phyloP scores from a whole-genome alignment of 352 stramenopile genomes.

The Globisporangium alternatum region DNA sequence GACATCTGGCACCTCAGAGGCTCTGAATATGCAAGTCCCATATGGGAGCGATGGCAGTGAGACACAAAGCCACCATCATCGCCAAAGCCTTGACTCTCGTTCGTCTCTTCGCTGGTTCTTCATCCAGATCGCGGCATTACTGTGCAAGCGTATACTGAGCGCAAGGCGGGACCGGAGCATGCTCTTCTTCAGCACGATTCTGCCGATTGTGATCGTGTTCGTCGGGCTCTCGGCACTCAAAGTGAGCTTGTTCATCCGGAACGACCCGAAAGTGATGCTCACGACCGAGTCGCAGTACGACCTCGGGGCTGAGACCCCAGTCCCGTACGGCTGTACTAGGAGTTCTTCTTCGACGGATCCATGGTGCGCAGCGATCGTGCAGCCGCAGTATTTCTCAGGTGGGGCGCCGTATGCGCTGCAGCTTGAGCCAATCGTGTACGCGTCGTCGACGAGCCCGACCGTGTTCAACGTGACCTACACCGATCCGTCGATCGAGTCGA shows the following conservation, averaged over 20 bases:
- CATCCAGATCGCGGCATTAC: slow-evolving; percentile 50
- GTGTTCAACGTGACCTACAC: slow-evolving; percentile 59
- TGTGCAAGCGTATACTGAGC: slow-evolving; percentile 52
- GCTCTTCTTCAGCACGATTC: slow-evolving; percentile 69
- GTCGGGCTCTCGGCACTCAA: slow-evolving; percentile 59
- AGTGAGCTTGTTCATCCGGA: slow-evolving; percentile 39
- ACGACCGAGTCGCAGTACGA: slow-evolving; percentile 28
- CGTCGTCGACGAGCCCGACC: slow-evolving; percentile 24
- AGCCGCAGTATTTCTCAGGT: slow-evolving; percentile 24
- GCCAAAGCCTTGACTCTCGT: not conserved
- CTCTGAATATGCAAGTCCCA: not conserved
- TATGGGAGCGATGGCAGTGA: not conserved
- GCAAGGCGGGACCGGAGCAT: slow-evolving; percentile 63
- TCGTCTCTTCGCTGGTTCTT: slow-evolving; percentile 22
- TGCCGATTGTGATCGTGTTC: slow-evolving; percentile 69
- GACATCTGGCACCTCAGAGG: not conserved
- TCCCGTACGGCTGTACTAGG: slow-evolving; percentile 46
- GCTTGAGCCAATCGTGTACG: slow-evolving; percentile 36
- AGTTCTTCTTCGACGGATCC: slow-evolving; percentile 9
- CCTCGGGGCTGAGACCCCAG: slow-evolving; percentile 27
- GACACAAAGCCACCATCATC: not conserved
- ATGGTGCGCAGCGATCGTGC: slow-evolving; percentile 23
- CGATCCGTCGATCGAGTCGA: slow-evolving; percentile 31
- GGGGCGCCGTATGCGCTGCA: slow-evolving; percentile 29
- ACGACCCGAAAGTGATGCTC: slow-evolving; percentile 52